Base-by-base conservation (phyloP, 805 yeast species). In the Schwanniomyces pseudopolymorphus region DNA sequence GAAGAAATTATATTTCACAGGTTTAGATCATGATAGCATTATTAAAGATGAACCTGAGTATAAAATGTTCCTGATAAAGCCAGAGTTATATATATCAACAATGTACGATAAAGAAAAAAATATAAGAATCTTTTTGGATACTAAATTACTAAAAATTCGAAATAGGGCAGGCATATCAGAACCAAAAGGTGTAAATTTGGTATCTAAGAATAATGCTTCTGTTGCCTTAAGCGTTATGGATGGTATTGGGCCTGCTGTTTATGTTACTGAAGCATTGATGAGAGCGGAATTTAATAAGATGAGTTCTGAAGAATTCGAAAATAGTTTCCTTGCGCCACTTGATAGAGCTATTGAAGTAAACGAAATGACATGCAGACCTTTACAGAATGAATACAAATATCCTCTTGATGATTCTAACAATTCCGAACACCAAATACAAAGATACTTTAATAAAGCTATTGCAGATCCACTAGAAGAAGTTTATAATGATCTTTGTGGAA, bases 261-360 rank as follows among this genome's bases (percentile, higher is more conserved):
- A 39, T 39, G 17, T 25, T 14, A 39, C 31, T 14, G 19, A 25
- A 11, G 31, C 33, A 39, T 39, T 39, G 33, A 24, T 26, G 7
- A 39, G n/a, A 5, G 42, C 42, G 3, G 42, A 39, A 39, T 39
- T 39, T 39, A 39, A 24, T 11, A 16, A 39, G 33, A 39, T 39
- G 21, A 39, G 42, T 39, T 11, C 14, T 39, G 42, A 39, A 7
- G 42, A 26, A 3, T 39, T 39, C 33, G 22, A 22, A 25, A 31
- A 21, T n/a, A 21, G 20, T 7, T 39, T n/a, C 42, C 42, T 39
- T 39, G 31, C 31, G 8, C 42, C 42, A n/a, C 42, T 39, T 39
- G 42, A 39, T 24, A 26, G 3, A 11, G 42, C 31, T 39, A 3
- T 39, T 24, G 3, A 25, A 22, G 21, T 8, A 39, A 10, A 13